phyloP scores from a whole-genome alignment of 2,329 filamentous ascomycete species.

The Chaetomiaceae sp. region DNA sequence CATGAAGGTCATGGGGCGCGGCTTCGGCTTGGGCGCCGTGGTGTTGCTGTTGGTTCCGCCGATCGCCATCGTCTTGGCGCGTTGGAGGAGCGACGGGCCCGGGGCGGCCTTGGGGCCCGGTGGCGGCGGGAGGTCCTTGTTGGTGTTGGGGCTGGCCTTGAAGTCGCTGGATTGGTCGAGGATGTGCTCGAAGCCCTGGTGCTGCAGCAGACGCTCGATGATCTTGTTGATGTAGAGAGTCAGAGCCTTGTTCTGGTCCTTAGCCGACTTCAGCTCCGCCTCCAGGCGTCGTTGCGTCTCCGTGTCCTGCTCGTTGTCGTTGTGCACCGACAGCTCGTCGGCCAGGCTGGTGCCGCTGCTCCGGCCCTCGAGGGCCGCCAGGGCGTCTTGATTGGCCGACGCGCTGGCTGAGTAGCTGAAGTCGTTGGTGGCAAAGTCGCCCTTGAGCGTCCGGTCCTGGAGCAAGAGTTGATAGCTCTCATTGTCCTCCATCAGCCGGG shows the following conservation, averaged over 20 bases:
- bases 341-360: conserved; percentile 58
- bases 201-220: conserved; percentile 87
- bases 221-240: conserved; percentile 99
- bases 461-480: conserved; percentile 95
- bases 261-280: conserved; percentile 69
- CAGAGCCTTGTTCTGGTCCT: conserved; percentile 94
- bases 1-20: conserved; percentile 55
- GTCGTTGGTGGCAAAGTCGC: conserved; percentile 79
- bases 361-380: conserved; percentile 59
- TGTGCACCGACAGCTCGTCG: conserved; percentile 76
- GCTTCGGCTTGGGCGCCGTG: conserved; percentile 39
- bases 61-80: conserved; percentile 56
- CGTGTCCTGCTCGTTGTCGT: conserved; percentile 43
- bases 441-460: conserved; percentile 91
- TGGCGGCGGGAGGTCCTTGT: conserved; percentile 82
- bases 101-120: conserved; percentile 46
- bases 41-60: conserved; percentile 29
- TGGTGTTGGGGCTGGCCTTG: conserved; percentile 51
- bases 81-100: conserved; percentile 51
- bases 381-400: conserved; percentile 57
- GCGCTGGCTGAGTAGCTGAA: conserved; percentile 63
- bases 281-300: conserved; percentile 65
- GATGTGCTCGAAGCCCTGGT: conserved; percentile 93
- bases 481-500: conserved; percentile 95
- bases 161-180: conserved; percentile 71